Evolutionary conservation across 176 grass and related monocot species (phyloP).

Genomic region (Carex kokanica): DNA sequence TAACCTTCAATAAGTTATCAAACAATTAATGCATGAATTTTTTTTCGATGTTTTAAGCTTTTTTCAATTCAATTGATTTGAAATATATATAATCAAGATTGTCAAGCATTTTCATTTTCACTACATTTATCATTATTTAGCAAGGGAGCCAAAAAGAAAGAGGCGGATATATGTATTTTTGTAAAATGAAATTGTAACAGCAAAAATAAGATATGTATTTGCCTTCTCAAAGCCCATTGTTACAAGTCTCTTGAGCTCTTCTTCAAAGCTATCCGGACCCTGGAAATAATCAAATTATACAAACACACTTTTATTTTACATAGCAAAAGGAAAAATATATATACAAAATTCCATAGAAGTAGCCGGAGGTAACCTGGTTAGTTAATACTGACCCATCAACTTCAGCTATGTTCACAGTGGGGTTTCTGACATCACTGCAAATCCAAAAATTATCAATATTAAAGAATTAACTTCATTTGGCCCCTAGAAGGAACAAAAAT

Average conservation of each 20-base stretch:
- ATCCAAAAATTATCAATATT: neutral
- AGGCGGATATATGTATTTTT: neutral
- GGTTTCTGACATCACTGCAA: constrained; percentile 39
- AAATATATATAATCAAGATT: neutral
- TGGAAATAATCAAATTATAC: constrained; percentile 37
- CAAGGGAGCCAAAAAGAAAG: neutral
- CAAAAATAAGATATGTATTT: constrained; percentile 21
- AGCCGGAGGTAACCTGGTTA: constrained; percentile 47
- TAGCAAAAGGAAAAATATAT: constrained; percentile 22
- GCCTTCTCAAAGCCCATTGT: constrained; percentile 98
- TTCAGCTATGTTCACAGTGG: constrained; percentile 40
- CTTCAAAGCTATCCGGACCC: constrained; percentile 81
- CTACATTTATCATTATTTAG: neutral
- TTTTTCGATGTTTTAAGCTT: neutral
- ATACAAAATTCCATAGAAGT: neutral
- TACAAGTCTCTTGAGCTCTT: constrained; percentile 87
- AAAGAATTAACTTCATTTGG: constrained; percentile 1
- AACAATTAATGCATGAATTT: neutral
- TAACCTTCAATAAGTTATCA: neutral
- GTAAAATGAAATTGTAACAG: neutral
- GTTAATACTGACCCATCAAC: constrained; percentile 45
- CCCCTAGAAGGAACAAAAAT: neutral
- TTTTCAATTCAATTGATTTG: neutral
- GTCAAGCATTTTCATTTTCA: neutral
- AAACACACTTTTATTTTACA: neutral